Percentiles rank a stretch among this genome's conserved stretches.
Conservation (phyloP, 176 grass and related monocot genomes). For the Juncus effusus region DNA sequence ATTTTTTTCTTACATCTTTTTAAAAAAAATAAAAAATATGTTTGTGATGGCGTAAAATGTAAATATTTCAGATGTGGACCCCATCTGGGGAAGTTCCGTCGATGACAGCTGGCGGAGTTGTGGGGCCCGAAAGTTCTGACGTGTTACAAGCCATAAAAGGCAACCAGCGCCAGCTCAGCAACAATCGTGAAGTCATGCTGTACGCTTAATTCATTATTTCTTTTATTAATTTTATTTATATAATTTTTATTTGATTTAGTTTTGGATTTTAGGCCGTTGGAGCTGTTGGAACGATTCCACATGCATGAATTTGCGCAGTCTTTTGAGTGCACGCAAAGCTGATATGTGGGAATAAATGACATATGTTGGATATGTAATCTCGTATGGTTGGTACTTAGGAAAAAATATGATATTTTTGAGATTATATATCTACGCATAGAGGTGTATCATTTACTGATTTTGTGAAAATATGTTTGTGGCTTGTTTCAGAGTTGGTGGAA, state of each 20-base stretch:
- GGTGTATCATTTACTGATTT: too few relatives aligned
- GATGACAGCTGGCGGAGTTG: constrained; percentile 48
- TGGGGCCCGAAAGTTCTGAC: constrained; percentile 57
- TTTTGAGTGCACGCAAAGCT: constrained; percentile 90
- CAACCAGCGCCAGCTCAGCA: constrained; percentile 75
- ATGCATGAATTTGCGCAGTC: constrained; percentile 87
- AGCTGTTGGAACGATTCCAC: constrained; percentile 66
- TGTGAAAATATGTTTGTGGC: too few relatives aligned
- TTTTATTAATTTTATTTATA: constrained; percentile 17
- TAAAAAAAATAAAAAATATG: constrained; percentile 11
- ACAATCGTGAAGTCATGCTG: constrained; percentile 67
- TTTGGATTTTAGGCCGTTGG: constrained; percentile 47
- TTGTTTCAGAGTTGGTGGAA: too few relatives aligned
- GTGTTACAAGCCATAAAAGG: constrained; percentile 70
- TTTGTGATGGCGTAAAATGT: constrained; percentile 1
- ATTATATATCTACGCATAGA: too few relatives aligned
- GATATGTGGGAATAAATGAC: constrained; percentile 17
- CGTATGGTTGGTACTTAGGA: too few relatives aligned
- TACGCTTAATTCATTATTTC: constrained; percentile 13
- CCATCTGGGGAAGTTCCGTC: constrained; percentile 58
- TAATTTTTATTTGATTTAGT: constrained; percentile 12
- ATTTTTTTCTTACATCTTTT: constrained; percentile 12
- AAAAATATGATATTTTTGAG: too few relatives aligned
- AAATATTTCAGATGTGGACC: constrained; percentile 73
- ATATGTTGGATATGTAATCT: neutral